A percentile compares a stretch with the other conserved stretches of the same genome.
These are phyloP conservation scores for Apiotrichum veenhuisii DNA, from an alignment of 1,284 basidiomycete genomes.

Conservation along the genomic window DNA sequence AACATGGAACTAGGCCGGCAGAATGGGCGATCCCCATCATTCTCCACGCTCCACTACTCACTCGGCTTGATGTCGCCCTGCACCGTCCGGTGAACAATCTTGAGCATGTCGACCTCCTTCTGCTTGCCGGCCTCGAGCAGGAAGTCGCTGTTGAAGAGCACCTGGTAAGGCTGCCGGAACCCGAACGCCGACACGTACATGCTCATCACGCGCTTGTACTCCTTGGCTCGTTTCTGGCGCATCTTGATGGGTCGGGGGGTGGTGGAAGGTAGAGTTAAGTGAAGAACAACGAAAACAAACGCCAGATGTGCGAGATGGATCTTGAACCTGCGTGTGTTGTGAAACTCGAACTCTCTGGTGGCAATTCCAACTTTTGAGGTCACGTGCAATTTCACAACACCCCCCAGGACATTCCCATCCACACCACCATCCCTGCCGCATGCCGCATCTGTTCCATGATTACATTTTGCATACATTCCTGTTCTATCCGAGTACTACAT, in stretches of 20 bases:
- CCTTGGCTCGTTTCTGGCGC: constrained; percentile 89
- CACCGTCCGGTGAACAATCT: constrained; percentile 67
- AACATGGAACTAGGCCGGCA: too few species aligned
- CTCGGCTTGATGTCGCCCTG: constrained; percentile 85
- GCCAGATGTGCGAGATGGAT: not conserved
- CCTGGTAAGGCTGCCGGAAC: constrained; percentile 86
- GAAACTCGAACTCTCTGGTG: not conserved
- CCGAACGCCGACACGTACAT: constrained; percentile 79
- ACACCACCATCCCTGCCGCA: too few species aligned
- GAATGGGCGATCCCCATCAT: not conserved
- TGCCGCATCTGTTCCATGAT: too few species aligned
- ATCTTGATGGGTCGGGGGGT: constrained; percentile 52
- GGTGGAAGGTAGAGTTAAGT: not conserved
- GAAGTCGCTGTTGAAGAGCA: constrained; percentile 80
- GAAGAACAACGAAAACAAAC: not conserved
- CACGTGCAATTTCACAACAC: not conserved
- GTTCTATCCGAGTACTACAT: not conserved
- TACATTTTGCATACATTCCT: not conserved
- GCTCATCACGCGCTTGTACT: constrained; percentile 85
- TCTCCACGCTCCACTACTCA: constrained; percentile 53
- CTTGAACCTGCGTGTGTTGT: not conserved
- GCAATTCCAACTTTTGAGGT: not conserved
- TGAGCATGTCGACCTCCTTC: constrained; percentile 59
- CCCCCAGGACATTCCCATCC: not conserved
- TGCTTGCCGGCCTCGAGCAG: constrained; percentile 65